Evolutionary conservation across 257 asterid species (phyloP), one percentile per base, ranked within the genome.

Genomic region (Linaria vulgaris): DNA sequence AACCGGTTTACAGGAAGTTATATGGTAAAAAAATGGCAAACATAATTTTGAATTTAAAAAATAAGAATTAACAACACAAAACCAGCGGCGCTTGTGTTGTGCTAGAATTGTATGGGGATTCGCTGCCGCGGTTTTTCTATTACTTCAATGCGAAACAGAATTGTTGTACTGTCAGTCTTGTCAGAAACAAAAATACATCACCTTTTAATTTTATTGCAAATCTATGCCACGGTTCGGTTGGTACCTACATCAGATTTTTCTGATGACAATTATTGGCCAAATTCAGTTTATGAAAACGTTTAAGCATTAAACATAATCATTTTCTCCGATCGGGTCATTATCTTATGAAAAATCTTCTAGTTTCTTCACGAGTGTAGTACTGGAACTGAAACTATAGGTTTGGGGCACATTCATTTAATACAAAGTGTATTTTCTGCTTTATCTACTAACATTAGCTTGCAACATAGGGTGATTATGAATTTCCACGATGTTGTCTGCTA

Each of bases 241-340:
- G 41, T 34, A 34, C 41, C 10, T 7, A 8, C 1, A 34, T 34
- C 10, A 34, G 41, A 34, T 34, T 34, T 34, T 34, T 30, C 58
- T 45, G 11, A 62, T 45, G 63, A 46, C 64, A 61, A 61, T 64
- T 64, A 71, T 71, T 64, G 58, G 61, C 25, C n/a, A 53, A 50
- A 58, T 50, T 55, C 19, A 41, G 54, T 9, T 3, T 6, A 0
- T 44, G 13, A 4, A 13, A 27, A 20, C 22, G 48, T 23, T 2
- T 27, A 59, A 11, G 68, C 49, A 23, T 70, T 25, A 25, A 64
- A 59, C 76, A 59, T 39, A 66, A 72, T 66, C 59, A 72, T 72
- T 45, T 46, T 34, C 10, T n/a, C 10, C 49, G 41, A 66, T 66
- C 69, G 43, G 68, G 69, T 72, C 78, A 38, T 61, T 55, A 61